Base-by-base conservation (phyloP, 805 yeast species). In the Candida railenensis region DNA sequence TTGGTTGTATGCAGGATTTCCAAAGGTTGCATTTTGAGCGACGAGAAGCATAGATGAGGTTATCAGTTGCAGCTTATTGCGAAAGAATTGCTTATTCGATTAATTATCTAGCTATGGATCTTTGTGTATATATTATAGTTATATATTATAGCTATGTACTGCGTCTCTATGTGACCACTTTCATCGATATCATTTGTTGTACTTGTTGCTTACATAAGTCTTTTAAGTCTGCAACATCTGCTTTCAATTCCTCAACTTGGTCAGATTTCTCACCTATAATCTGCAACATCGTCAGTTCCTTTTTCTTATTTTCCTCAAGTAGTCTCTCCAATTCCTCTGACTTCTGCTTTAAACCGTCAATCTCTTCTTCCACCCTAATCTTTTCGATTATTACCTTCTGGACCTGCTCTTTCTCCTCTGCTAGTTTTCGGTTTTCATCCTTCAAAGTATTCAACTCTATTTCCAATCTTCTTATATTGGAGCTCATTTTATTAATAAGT, bases 141-240 rank as follows among this genome's bases (percentile, higher is more conserved):
- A n/a, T n/a, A n/a, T n/a, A n/a, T n/a, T n/a, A n/a, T n/a, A n/a
- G n/a, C n/a, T n/a, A n/a, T n/a, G n/a, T n/a, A n/a, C n/a, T n/a
- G n/a, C n/a, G n/a, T 25, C 30, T 25, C 30, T n/a, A 25, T 25
- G 30, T 4, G 8, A 7, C 39, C 14, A 15, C 64, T 53, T 84
- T 87, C 55, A 86, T 54, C 37, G 78, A 85, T 38, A 89, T 82
- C 80, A 92, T 76, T 53, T 91, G 94, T 62, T 88, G 95, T 38
- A 92, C 91, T 65, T 92, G 99, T 51, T 78, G 78, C 50, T 81
- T 76, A 63, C 89, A 78, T 71, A 94, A 72, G 40, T 88, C 95
- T 65, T 94, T 94, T 65, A 92, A 73, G 65, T 94, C 99, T 3
- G 73, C 77, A 15, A 94, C 92, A 59, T 94, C 99, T 5, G 95